Base-by-base conservation (phyloP, 495 filamentous ascomycete genomes). In the Neurospora sp. region DNA sequence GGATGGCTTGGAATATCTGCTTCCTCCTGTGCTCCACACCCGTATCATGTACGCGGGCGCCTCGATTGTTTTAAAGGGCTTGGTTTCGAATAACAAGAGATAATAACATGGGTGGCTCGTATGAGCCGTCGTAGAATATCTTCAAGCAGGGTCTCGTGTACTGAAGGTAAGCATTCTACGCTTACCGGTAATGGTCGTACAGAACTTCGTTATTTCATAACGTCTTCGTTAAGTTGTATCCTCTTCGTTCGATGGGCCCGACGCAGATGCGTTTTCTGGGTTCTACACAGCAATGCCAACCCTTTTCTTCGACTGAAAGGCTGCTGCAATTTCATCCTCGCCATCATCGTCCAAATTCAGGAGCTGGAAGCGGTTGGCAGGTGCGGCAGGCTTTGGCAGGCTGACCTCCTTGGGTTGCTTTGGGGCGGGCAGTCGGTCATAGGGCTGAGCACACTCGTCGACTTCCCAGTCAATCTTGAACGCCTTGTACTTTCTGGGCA, bases 401-500 rank as follows among this genome's bases (percentile, higher is more conserved):
- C 73, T 44, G 31, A 78, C 74, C 40, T 85, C 82, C 70, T 79
- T 84, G 44, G 74, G 70, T 69, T 73, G 78, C 42, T 74, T 73
- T 12, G 71, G 72, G 68, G 72, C 75, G 14, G 69, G 76, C 35
- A 74, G 41, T 0, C 53, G 40, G 3, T 78, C 78, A 70, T 91
- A 80, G 22, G 91, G 86, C 72, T 88, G 86, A 35, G 88, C 88
- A 76, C 93, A 97, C 70, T 95, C 92, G 74, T 97, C 93, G 0
- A 83, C 82, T 73, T 87, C 90, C 84, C 89, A 96, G 27, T 89
- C 88, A 76, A 97, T 90, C 72, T 85, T 89, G 75, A 86, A 88
- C 38, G 89, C 88, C 76, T 92, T 93, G 83, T 96, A 96, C n/a
- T 83, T 83, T 12, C 83, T 85, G 46, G 31, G 69, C 3, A 9